Evolutionary conservation across 2,329 filamentous ascomycete genomes (phyloP), one percentile per base, ranked within the genome.

Genomic region (Dactylellina sp.): DNA sequence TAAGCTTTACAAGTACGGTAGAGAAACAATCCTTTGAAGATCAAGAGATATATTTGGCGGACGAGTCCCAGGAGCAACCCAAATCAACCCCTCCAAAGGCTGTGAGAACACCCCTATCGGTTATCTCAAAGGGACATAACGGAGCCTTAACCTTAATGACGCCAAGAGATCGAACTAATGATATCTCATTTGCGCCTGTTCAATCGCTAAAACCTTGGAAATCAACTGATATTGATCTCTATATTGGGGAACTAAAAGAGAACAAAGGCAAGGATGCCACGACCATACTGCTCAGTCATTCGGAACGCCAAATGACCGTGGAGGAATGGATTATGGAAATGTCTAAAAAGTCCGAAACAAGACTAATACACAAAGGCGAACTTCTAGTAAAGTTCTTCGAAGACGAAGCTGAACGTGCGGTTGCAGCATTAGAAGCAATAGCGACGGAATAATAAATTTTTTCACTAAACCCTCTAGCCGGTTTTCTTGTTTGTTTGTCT

Each of bases 271-370:
- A 83, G 1, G 82, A 83, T 16, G 81, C 82, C 7, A 82, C 87
- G 24, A 88, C 87, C 11, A 84, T 84, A 0, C 86, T 86, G 12
- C 82, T 99, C 60, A 89, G 87, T 1, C 90, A 86, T 60, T 87
- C 89, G 0, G 95, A 98, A 83, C 93, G 90, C 83, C 84, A 86
- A 39, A 97, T 99, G 93, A 94, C 89, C 3, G 92, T 98, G 0
- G 92, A 97, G 80, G 89, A 97, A 81, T 99, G 94, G 92, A 90
- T 99, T 40, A 84, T 89, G 68, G 87, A 89, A 81, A 93, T 95
- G 77, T 95, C 95, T 0, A 86, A 86, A 74, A 85, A 89, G 79
- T 92, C 91, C 0, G 93, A 98, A 83, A 87, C 89, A 81, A 89
- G 88, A 80, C 83, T 99, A 63, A 89, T 89, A 79, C 83, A 85